A percentile compares a stretch with the other conserved stretches of the same genome.
Evolutionary conservation across 805 yeast genomes (phyloP).

Genomic region (Starmera caribaea): DNA sequence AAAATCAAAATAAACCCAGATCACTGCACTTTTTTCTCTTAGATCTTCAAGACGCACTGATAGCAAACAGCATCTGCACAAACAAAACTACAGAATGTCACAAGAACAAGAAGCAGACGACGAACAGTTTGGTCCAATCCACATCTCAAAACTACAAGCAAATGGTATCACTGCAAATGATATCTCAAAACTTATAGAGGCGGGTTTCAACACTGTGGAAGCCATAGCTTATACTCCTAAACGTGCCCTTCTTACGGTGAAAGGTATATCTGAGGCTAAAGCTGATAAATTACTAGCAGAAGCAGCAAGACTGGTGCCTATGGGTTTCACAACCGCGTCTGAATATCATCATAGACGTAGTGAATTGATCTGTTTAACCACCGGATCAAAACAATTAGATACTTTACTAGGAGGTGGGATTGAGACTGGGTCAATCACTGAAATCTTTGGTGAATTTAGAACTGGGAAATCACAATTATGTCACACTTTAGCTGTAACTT

Average conservation of each 20-base stretch:
- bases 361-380: conserved; percentile 85
- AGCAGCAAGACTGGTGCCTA: conserved; percentile 80
- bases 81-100: neutral
- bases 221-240: conserved; percentile 90
- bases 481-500: conserved; percentile 93
- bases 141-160: conserved; percentile 47
- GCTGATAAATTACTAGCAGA: conserved; percentile 79
- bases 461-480: conserved; percentile 97
- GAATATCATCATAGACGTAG: conserved; percentile 86
- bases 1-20: neutral
- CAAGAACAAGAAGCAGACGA: conserved; percentile 38
- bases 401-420: conserved; percentile 93
- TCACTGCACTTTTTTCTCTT: neutral
- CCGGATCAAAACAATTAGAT: conserved; percentile 92
- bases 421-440: conserved; percentile 95
- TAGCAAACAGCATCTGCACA: too few species aligned
- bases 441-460: conserved; percentile 93
- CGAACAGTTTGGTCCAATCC: conserved; percentile 46
- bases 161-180: conserved; percentile 81
- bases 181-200: conserved; percentile 67
- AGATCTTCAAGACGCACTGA: neutral
- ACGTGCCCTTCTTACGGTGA: conserved; percentile 63
- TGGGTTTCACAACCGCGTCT: conserved; percentile 96
- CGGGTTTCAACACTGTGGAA: conserved; percentile 85
- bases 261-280: conserved; percentile 92